Base-by-base conservation (phyloP, 345 rosid genomes). In the Populus davidiana region DNA sequence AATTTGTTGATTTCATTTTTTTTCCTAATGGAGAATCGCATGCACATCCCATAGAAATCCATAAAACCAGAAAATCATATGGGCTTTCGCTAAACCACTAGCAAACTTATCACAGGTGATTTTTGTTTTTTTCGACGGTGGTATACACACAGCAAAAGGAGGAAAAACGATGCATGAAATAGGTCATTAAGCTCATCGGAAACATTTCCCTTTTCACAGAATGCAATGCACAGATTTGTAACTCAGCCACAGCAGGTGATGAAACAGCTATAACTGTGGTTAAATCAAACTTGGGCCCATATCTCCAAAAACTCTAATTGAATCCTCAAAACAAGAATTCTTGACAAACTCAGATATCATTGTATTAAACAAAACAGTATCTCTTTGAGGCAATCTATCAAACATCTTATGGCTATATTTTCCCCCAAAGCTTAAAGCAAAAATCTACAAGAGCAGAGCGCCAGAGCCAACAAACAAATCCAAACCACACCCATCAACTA, bases 181-280 rank as follows among this genome's bases (percentile, higher is more conserved):
- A 44, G n/a, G 27, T 9, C 44, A 64, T 9, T 5, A 11, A 29
- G 44, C 44, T 65, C 65, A 68, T 64, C 12, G 8, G 38, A 5
- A 52, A 6, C n/a, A 74, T 25, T 74, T 73, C 44, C 29, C 38
- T 36, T 36, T 20, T 4, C 59, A 56, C 36, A 13, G 25, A 13
- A 74, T 25, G 43, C 18, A 10, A 62, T 11, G 43, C 49, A 38
- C n/a, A 5, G 16, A 39, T 41, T 10, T 23, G 90, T 81, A 93
- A 81, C 87, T 93, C 96, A 4, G 94, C 91, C 20, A 86, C 87
- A 63, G 97, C 94, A 0, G 96, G 94, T 33, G 5, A 33, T 73
- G 91, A 89, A 70, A 88, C 88, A 27, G 88, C 84, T 0, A 90
- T 80, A 78, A 93, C 80, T 11, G 94, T 80, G 0, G 93, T 87